Evolutionary conservation across 2,329 filamentous ascomycete species (phyloP).

Genomic region (Chaetomium globosum): DNA sequence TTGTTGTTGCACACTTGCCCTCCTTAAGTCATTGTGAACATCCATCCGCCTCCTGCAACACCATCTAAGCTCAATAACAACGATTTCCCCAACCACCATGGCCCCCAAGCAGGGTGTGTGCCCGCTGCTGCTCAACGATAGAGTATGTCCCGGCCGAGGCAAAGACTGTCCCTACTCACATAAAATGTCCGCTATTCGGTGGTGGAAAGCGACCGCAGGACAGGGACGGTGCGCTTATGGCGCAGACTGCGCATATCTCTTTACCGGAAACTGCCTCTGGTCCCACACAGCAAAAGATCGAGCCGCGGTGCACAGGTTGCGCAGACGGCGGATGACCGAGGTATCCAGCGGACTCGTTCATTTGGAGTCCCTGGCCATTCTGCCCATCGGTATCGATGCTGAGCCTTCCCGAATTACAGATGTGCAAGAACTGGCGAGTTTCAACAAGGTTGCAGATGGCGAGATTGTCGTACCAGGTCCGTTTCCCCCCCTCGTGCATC

Average conservation of each 20-base stretch:
- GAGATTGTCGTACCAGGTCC: constrained; percentile 36
- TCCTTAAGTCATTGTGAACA: neutral
- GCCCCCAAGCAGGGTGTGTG: neutral
- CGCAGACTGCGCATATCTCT: neutral
- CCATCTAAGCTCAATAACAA: no score
- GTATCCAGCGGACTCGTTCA: neutral
- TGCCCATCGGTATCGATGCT: neutral
- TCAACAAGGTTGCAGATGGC: constrained; percentile 33
- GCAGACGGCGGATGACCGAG: neutral
- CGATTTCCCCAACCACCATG: neutral
- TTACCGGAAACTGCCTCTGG: neutral
- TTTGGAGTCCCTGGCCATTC: neutral
- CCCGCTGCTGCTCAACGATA: neutral
- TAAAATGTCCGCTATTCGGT: neutral
- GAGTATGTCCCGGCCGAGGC: neutral
- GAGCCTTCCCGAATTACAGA: constrained; percentile 22
- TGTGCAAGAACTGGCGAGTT: constrained; percentile 32
- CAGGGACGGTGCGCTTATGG: neutral
- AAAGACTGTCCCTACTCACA: neutral
- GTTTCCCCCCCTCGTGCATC: neutral
- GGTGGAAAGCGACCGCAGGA: neutral
- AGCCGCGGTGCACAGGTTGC: neutral
- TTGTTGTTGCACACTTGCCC: neutral
- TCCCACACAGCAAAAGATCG: neutral
- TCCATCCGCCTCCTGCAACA: neutral